Base-by-base conservation (phyloP, 2,329 filamentous ascomycete genomes). In the Penicillium polonicum region DNA sequence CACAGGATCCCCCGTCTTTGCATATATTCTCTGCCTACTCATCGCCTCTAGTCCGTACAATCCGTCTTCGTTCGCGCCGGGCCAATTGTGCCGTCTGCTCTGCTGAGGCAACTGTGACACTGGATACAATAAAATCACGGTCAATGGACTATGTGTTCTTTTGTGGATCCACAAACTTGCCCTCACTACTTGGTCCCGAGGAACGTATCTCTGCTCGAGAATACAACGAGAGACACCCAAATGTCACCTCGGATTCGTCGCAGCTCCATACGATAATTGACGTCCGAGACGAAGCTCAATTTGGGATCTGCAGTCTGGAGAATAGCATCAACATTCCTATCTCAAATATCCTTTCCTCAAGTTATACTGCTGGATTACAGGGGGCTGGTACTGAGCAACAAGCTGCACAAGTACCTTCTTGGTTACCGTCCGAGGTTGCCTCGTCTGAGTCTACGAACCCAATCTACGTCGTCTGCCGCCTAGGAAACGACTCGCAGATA, bases 61-160 rank as follows among this genome's bases (percentile, higher is more conserved):
- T 97, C 9, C 84, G 86, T 27, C 84, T 97, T 74, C 85, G 90
- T 17, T 81, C 85, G 0, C 82, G 88, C 50, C 83, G 90, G 49
- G 74, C 79, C 9, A 85, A 85, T 39, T 97, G 94, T 68, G 85
- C 90, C 36, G 88, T 89, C 0, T 99, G 94, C 72, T 89, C 88
- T 0, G 76, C 82, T 0, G 74, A 81, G 9, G 81, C 84, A 0
- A 84, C 79, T 0, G 80, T 97, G 12, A 88, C 87, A 0, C 70
- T 85, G 8, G 80, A 87, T 12, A 83, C 81, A 8, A 75, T 96
- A 51, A 78, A 74, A 21, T 82, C 81, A 0, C 88, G 89, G 0
- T 87, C 84, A 5, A 78, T 92, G 46, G 91, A 97, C 70, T 97
- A 97, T 70, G 82, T 89, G 0, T 85, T 88, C 52, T 97, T 97